These are phyloP conservation scores for Blastobotrys muscicola DNA, from an alignment of 805 yeast species.

Conservation along the genomic window DNA sequence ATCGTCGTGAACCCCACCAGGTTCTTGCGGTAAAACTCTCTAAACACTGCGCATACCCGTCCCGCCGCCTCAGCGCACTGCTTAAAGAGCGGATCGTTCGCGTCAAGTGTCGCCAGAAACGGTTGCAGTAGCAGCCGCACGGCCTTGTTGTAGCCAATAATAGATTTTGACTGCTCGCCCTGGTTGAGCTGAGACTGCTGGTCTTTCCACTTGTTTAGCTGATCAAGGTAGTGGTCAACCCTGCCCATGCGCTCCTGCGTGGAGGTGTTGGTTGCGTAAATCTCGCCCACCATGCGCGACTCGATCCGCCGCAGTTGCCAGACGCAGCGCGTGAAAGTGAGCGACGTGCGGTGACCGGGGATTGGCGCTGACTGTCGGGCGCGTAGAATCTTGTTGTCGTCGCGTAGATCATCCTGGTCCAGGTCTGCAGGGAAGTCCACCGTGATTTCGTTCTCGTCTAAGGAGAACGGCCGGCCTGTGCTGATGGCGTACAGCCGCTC, in stretches of 20 bases:
- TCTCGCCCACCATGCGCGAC: slow-evolving; percentile 45
- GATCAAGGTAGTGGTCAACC: slow-evolving; percentile 44
- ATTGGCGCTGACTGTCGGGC: slow-evolving; percentile 10
- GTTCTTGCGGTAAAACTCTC: slow-evolving; percentile 53
- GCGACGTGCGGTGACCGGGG: slow-evolving; percentile 5
- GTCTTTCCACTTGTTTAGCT: slow-evolving; percentile 51
- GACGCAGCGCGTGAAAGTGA: slow-evolving; percentile 47
- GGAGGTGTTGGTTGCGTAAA: slow-evolving; percentile 30
- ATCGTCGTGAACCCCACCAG: slow-evolving; percentile 55
- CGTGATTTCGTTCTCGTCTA: slow-evolving; percentile 40
- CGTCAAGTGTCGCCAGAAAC: slow-evolving; percentile 49
- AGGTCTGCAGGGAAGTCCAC: slow-evolving; percentile 15
- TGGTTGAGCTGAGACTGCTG: slow-evolving; percentile 14
- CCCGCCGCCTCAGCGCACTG: slow-evolving; percentile 70
- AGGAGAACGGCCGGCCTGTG: slow-evolving; percentile 47
- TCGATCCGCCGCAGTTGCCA: slow-evolving; percentile 50
- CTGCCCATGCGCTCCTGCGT: slow-evolving; percentile 35
- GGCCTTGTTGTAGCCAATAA: slow-evolving; percentile 50
- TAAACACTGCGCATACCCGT: slow-evolving; percentile 54
- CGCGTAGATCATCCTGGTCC: slow-evolving; percentile 13
- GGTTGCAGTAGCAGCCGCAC: slow-evolving; percentile 56
- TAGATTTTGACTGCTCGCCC: slow-evolving; percentile 46
- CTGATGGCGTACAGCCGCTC: slow-evolving; percentile 56
- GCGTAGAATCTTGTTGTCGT: slow-evolving; percentile 7
- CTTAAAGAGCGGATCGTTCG: slow-evolving; percentile 48